A percentile compares a stretch with the other conserved stretches of the same genome.
Conservation (phyloP, 352 stramenopile species). For the Blastocystis sp. region DNA sequence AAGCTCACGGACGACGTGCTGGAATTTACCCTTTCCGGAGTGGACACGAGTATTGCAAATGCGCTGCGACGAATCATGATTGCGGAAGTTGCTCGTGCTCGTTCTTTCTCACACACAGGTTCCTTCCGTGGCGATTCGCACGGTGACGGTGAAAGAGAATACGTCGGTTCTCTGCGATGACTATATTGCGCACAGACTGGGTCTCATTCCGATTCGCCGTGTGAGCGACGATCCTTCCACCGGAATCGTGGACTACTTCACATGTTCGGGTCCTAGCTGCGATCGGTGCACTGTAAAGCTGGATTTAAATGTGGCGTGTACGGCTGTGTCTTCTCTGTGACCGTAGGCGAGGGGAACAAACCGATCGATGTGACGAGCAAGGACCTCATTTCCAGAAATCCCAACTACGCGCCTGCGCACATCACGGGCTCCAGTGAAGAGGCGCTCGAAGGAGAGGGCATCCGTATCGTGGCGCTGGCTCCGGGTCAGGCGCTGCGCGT, state of each 20-base stretch:
- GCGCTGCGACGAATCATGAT: conserved; percentile 70
- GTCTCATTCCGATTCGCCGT: conserved; percentile 69
- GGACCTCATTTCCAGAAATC: conserved; percentile 40
- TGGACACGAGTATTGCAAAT: conserved; percentile 68
- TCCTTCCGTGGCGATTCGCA: conserved; percentile 64
- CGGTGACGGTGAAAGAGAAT: conserved; percentile 64
- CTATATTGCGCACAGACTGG: conserved; percentile 70
- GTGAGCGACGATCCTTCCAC: conserved; percentile 52
- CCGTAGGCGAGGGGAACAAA: conserved; percentile 31
- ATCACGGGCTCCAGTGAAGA: conserved; percentile 7
- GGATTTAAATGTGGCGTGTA: conserved; percentile 35
- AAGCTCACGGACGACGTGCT: conserved; percentile 63
- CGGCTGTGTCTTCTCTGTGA: neutral
- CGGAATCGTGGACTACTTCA: conserved; percentile 54
- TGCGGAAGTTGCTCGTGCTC: conserved; percentile 13
- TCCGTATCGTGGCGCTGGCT: conserved; percentile 61
- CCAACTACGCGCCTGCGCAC: conserved; percentile 58
- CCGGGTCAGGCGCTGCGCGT: conserved; percentile 34
- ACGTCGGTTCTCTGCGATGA: conserved; percentile 68
- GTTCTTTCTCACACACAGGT: conserved; percentile 20
- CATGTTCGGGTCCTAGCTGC: neutral
- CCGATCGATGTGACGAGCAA: conserved; percentile 70
- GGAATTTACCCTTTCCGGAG: conserved; percentile 58
- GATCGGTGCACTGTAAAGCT: conserved; percentile 40
- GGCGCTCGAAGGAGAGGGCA: conserved; percentile 11